These are phyloP conservation scores for Pichia inconspicua DNA, from an alignment of 1,139 yeast genomes.

Conservation along the genomic window DNA sequence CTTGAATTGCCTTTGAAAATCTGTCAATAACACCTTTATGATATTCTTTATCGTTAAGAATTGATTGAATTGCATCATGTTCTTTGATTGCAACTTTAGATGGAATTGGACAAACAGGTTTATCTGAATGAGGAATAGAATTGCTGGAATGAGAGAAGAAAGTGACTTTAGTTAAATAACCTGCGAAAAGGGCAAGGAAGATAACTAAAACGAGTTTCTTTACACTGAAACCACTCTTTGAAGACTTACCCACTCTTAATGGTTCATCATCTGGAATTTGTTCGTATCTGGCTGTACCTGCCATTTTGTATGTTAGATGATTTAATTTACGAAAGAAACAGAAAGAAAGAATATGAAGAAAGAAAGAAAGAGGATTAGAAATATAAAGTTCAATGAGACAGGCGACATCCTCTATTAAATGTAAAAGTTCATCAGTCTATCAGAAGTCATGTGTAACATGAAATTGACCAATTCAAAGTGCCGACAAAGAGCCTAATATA, in stretches of 20 bases:
- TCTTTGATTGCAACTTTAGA: slow-evolving; percentile 17
- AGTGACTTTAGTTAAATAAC: background rate
- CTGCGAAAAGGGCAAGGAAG: slow-evolving; percentile 3
- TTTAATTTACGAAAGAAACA: background rate
- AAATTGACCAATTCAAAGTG: no score
- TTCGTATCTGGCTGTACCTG: slow-evolving; percentile 1
- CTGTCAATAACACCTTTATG: slow-evolving; percentile 35
- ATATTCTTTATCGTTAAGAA: slow-evolving; percentile 34
- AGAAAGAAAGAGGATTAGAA: no score
- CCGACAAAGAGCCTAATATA: no score
- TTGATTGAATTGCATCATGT: slow-evolving; percentile 17
- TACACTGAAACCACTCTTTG: background rate
- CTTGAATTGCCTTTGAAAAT: slow-evolving; percentile 47
- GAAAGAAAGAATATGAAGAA: no score
- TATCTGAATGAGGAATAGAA: background rate
- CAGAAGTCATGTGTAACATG: no score
- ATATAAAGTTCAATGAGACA: no score
- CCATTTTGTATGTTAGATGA: background rate
- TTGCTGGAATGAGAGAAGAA: background rate
- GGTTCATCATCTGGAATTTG: slow-evolving; percentile 2
- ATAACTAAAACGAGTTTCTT: slow-evolving; percentile 4
- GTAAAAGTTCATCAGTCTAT: no score
- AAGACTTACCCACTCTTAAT: background rate
- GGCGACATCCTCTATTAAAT: background rate
- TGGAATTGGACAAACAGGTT: slow-evolving; percentile 21